Evolutionary conservation across 129 eudicot species (phyloP).

Genomic region (Gnaphalium uliginosum): DNA sequence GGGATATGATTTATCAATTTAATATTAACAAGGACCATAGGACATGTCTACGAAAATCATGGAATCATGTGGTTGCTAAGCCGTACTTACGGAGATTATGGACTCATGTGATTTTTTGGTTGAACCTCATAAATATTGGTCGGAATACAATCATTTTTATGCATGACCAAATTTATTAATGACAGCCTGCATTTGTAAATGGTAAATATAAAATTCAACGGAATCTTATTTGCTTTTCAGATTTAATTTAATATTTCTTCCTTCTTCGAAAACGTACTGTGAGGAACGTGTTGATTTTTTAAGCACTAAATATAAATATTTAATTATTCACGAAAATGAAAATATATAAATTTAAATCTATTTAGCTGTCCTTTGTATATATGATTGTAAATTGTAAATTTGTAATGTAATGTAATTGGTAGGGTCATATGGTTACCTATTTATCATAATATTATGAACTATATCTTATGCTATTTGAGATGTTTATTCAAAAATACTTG

Average conservation of each 20-base stretch:
- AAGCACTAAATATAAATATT: neutral
- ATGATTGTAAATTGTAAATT: no score
- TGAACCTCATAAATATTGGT: no score
- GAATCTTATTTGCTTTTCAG: neutral
- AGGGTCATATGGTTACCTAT: neutral
- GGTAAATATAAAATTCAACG: no score
- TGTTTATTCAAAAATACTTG: neutral
- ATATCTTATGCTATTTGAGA: neutral
- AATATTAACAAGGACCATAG: no score
- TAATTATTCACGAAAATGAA: neutral
- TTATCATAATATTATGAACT: no score
- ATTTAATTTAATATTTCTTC: neutral
- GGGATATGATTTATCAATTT: neutral
- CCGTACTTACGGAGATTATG: no score
- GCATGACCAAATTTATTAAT: no score
- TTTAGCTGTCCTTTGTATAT: neutral
- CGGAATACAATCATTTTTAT: no score
- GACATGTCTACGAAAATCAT: no score
- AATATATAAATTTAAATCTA: neutral
- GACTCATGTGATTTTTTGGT: no score
- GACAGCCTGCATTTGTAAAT: no score
- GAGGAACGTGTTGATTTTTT: slow-evolving; percentile 8
- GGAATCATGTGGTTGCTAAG: no score
- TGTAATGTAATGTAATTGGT: slow-evolving; percentile 2
- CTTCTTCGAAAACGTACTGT: slow-evolving; percentile 7